Evolutionary conservation across 352 stramenopile species (phyloP).

Genomic region (Phytophthora fragariae): DNA sequence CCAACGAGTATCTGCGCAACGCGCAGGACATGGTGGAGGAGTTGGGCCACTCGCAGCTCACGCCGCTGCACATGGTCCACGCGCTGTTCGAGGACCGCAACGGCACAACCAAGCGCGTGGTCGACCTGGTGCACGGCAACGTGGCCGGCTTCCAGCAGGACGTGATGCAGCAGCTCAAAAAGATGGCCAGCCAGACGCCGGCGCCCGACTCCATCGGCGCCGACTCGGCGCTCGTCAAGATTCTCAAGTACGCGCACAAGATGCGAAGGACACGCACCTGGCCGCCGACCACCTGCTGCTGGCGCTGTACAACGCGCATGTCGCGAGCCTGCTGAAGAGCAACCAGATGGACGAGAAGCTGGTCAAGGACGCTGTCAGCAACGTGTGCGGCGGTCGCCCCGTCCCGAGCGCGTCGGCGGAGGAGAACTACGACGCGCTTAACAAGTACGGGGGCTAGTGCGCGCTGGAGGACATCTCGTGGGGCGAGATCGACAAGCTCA

Average conservation of each 20-base stretch:
- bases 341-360: slow-evolving; percentile 71
- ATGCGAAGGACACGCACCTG: slow-evolving; percentile 83
- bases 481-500: slow-evolving; percentile 90
- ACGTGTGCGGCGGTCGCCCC: slow-evolving; percentile 60
- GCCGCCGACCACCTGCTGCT: slow-evolving; percentile 77
- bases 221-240: slow-evolving; percentile 75
- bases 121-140: slow-evolving; percentile 61
- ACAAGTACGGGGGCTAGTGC: slow-evolving; percentile 91
- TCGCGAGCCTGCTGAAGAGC: slow-evolving; percentile 69
- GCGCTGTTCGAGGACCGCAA: slow-evolving; percentile 76
- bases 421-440: slow-evolving; percentile 93
- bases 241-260: slow-evolving; percentile 86
- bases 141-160: slow-evolving; percentile 56
- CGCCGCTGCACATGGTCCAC: slow-evolving; percentile 72
- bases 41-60: slow-evolving; percentile 76
- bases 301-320: slow-evolving; percentile 71
- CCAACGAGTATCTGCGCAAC: slow-evolving; percentile 62
- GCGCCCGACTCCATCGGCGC: slow-evolving; percentile 66
- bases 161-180: slow-evolving; percentile 60
- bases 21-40: slow-evolving; percentile 68
- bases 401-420: slow-evolving; percentile 89
- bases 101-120: slow-evolving; percentile 62
- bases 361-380: slow-evolving; percentile 72
- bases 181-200: slow-evolving; percentile 76
- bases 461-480: slow-evolving; percentile 83